Conservation (phyloP, 1,284 basidiomycete genomes). For the Ustilago curta region DNA sequence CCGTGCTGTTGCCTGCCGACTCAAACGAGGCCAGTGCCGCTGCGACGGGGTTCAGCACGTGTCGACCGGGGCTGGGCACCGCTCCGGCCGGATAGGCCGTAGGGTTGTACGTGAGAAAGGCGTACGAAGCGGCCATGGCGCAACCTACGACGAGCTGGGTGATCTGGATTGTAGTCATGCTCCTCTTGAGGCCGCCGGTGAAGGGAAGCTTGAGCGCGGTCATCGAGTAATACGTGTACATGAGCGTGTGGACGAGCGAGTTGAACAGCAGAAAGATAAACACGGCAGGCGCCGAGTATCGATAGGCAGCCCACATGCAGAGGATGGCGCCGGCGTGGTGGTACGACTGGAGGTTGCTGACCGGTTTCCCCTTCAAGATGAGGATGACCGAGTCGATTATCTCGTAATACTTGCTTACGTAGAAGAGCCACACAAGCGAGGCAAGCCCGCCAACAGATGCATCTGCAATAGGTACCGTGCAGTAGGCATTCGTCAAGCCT, state of each 20-base stretch:
- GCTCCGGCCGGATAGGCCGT: constrained; percentile 38
- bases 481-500: constrained; percentile 66
- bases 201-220: constrained; percentile 65
- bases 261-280: constrained; percentile 57
- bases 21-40: constrained; percentile 25
- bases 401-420: constrained; percentile 69
- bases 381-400: constrained; percentile 68
- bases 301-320: constrained; percentile 68
- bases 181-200: constrained; percentile 64
- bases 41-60: constrained; percentile 30
- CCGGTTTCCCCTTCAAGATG: constrained; percentile 69
- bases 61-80: constrained; percentile 39
- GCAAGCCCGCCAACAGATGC: too few relatives aligned
- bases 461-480: constrained; percentile 65
- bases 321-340: constrained; percentile 65
- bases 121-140: constrained; percentile 42
- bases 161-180: constrained; percentile 64
- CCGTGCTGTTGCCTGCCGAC: constrained; percentile 13
- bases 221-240: constrained; percentile 68
- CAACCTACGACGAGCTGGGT: constrained; percentile 60
- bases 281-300: constrained; percentile 58
- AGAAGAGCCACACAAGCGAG: constrained; percentile 68
- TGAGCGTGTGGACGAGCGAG: constrained; percentile 51
- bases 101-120: constrained; percentile 46
- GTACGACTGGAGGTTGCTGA: constrained; percentile 60